Evolutionary conservation across 1,284 basidiomycete species (phyloP).

Genomic region (Ceratobasidium sp.): DNA sequence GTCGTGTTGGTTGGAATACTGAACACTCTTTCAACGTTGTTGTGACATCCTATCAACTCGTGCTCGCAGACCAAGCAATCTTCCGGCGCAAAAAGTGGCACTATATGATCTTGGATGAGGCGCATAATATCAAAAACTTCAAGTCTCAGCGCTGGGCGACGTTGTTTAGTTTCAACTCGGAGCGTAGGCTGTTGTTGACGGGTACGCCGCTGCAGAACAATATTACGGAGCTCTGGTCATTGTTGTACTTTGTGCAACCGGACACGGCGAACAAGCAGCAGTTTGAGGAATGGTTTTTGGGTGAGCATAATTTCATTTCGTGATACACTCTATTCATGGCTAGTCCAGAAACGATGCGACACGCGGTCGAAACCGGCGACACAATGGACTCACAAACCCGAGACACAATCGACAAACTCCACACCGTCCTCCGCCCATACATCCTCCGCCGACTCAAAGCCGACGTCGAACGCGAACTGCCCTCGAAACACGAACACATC

Average conservation of each 20-base stretch:
- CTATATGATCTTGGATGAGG: conserved; percentile 96
- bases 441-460: conserved; percentile 93
- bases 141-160: conserved; percentile 96
- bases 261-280: conserved; percentile 77
- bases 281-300: conserved; percentile 97
- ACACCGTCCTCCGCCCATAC: conserved; percentile 93
- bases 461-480: conserved; percentile 97
- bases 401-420: conserved; percentile 89
- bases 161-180: conserved; percentile 92
- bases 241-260: conserved; percentile 96
- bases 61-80: conserved; percentile 91
- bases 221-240: conserved; percentile 93
- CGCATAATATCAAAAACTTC: conserved; percentile 99
- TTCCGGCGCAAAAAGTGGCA: conserved; percentile 97
- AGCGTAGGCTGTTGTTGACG: conserved; percentile 87
- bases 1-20: conserved; percentile 94
- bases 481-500: conserved; percentile 95
- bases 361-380: conserved; percentile 90
- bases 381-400: conserved; percentile 85
- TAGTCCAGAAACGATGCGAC: conserved; percentile 85
- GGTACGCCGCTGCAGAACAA: conserved; percentile 98
- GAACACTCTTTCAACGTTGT: conserved; percentile 95
- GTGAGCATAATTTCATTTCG: conserved; percentile 64
- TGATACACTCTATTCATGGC: neutral
- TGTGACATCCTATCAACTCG: conserved; percentile 95